Evolutionary conservation across 768 basidiomycete species (phyloP), one percentile per base, ranked within the genome.

Genomic region (Cyclocybe cylindracea): DNA sequence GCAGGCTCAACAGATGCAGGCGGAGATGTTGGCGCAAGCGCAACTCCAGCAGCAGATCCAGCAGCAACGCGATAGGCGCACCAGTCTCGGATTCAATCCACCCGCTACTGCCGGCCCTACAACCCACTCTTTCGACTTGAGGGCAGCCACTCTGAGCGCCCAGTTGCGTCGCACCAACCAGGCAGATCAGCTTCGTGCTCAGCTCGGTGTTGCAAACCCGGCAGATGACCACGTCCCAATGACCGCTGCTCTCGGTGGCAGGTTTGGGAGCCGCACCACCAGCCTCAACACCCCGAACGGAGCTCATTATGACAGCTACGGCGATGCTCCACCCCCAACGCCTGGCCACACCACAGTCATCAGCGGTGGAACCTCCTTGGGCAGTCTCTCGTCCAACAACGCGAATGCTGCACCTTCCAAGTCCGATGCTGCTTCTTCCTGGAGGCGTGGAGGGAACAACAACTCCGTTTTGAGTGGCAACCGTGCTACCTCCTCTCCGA

Each of bases 231-330:
- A 82, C 53, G 76, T 85, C 45, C 89, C 90, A 39, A 90, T 91
- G 91, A 88, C 89, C 29, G 89, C 91, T 42, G 78, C 84, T 38
- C 75, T 91, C 34, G 86, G 84, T 39, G 90, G 90, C 41, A 83
- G 84, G 55, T 91, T 89, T 53, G 89, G 89, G 31, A 78, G 83
- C 57, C 86, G 91, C 54, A 66, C 78, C 36, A 73, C 70, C 53
- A 79, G 77, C 60, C 56, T 76, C 54, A 76, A 75, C 46, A 62
- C 57, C 43, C 41, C 46, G 31, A 58, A 45, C 33, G 32, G 44
- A n/a, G 18, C 50, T 34, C 61, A 67, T 29, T 73, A 67, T 48
- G 67, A 66, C 33, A 61, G 69, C 46, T 68, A 80, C 35, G 75
- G 78, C 31, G 74, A 78, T 40, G 24, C 24, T 24, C 68, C 74